Evolutionary conservation across 345 rosid species (phyloP), one percentile per base, ranked within the genome.

Genomic region (Aquilaria sinensis): DNA sequence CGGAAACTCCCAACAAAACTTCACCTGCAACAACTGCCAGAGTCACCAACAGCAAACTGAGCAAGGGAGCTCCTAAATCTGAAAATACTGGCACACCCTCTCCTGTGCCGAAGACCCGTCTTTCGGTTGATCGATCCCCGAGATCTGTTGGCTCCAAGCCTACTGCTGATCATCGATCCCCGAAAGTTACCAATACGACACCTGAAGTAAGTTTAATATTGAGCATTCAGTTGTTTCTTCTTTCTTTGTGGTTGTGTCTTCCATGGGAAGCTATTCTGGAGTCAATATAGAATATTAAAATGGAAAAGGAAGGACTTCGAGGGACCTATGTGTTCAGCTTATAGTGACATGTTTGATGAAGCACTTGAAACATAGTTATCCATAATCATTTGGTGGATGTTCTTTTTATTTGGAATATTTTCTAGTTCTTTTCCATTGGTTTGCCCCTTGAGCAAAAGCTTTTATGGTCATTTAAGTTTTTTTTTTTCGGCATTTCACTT

Each of bases 1-100:
- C 83, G 30, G 97, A 94, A 73, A 81, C 97, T 74, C 83, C 89
- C 51, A 75, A 61, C 57, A 90, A 86, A 74, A 66, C 81, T 60
- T 74, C 95, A 47, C 84, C 94, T 14, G 89, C 87, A 4, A 88
- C 88, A 41, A 82, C 92, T 68, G 88, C 97, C 5, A 82, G 81
- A 77, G 77, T 78, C 49, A 47, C 63, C 29, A 77, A 88, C 55
- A 85, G 89, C 55, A 85, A 81, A 67, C 47, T 78, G 62, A 81
- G 76, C 41, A 77, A 84, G 50, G 84, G 85, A 62, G 71, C 62
- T 54, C 59, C 72, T 61, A 93, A 85, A 75, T 70, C 92, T 12
- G 96, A 87, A 7, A 37, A 7, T 37, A 47, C 85, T 56, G 85
- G 75, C 68, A 78, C 90, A 43, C 76, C 83, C 57, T 78, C 88